Base-by-base conservation (phyloP, 805 yeast species). In the Suhomyces prunicola region DNA sequence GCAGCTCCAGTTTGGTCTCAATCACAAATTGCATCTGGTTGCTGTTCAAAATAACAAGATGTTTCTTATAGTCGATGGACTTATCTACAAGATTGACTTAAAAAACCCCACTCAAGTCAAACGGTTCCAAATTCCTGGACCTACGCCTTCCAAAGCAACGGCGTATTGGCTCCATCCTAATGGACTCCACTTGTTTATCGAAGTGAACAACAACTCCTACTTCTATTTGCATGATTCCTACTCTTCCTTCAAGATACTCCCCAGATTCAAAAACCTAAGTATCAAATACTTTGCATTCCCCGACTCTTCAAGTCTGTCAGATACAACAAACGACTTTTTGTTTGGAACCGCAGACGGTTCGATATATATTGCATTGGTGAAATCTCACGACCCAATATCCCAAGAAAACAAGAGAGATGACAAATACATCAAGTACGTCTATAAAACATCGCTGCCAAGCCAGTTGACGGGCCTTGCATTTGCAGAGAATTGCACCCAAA, bases 151-250 rank as follows among this genome's bases (percentile, higher is more conserved):
- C 15, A 41, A 48, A 12, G 52, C 73, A 2, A 64, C 69, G 2
- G 60, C 66, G 36, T 53, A 65, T 17, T 75, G 79, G 79, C 55
- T 73, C 6, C 70, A 74, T 48, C 74, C 75, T 3, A 66, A 63
- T 50, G 80, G 79, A 2, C 46, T 48, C 4, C 74, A 69, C 51
- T 63, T 75, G 46, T 55, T 74, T 13, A 53, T 66, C 10, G 76
- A 71, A 49, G 51, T 65, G 7, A 65, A 63, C 46, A 42, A 56
- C 15, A 51, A 59, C 4, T 55, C 49, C 6, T 65, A 70, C 54
- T 72, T 58, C 57, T 71, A 73, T 52, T 57, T 74, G 44, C 69
- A 73, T 54, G 60, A 61, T 17, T 54, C 66, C 0, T 72, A 73
- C 53, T 56, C 58, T 3, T 60, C 59, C 15, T 72, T 74, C 54